Evolutionary conservation across 805 yeast genomes (phyloP).

Genomic region (Saccharomyces kudriavzevii): DNA sequence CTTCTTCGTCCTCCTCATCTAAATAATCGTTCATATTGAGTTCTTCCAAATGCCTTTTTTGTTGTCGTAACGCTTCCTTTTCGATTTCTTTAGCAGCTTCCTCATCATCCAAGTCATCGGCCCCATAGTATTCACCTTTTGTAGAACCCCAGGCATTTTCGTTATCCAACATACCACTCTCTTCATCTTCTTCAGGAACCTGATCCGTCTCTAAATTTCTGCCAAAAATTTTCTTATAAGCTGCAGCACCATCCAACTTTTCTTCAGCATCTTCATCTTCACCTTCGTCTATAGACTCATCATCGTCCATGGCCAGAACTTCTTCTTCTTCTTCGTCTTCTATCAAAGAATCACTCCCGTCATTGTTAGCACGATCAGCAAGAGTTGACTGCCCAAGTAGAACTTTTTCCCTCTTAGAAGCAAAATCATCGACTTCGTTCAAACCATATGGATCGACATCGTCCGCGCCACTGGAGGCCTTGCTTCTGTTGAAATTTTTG

Average conservation of each 20-base stretch:
- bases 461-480: constrained; percentile 8
- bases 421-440: constrained; percentile 65
- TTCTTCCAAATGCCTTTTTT: constrained; percentile 69
- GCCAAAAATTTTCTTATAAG: constrained; percentile 34
- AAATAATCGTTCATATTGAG: constrained; percentile 66
- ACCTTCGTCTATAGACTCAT: constrained; percentile 32
- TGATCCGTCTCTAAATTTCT: constrained; percentile 21
- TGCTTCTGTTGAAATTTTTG: constrained; percentile 13
- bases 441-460: constrained; percentile 38
- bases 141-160: constrained; percentile 42
- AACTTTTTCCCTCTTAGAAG: constrained; percentile 49
- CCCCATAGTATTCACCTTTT: constrained; percentile 44
- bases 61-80: constrained; percentile 80
- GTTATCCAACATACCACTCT: constrained; percentile 30
- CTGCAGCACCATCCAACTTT: constrained; percentile 31
- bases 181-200: constrained; percentile 25
- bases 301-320: constrained; percentile 42
- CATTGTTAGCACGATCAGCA: constrained; percentile 32
- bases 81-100: constrained; percentile 73
- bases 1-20: constrained; percentile 64
- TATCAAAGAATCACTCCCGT: constrained; percentile 38
- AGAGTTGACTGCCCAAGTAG: constrained; percentile 51
- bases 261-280: constrained; percentile 24
- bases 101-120: constrained; percentile 48
- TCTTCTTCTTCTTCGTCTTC: constrained; percentile 44